These are phyloP conservation scores for Gigaspora rosea DNA, from an alignment of 192 early-diverging fungal species.

Conservation along the genomic window DNA sequence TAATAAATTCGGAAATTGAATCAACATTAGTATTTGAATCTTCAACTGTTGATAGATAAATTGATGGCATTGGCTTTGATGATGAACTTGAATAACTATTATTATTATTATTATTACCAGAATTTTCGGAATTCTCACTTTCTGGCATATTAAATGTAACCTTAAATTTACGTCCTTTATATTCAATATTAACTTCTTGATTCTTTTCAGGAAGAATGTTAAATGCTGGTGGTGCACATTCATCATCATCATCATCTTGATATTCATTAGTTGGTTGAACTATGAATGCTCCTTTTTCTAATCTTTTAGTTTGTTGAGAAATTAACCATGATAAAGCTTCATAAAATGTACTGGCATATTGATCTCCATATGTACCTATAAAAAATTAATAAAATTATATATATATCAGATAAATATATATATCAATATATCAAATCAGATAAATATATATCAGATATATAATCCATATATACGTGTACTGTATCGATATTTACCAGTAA, in stretches of 20 bases:
- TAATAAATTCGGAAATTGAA: slow-evolving; percentile 19
- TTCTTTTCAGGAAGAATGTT: slow-evolving; percentile 17
- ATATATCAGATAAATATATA: too few relatives aligned
- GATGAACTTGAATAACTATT: not conserved
- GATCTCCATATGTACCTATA: slow-evolving; percentile 1
- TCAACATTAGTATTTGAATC: slow-evolving; percentile 15
- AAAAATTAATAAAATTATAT: too few relatives aligned
- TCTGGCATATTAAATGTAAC: slow-evolving; percentile 22
- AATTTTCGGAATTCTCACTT: not conserved
- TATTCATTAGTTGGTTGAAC: not conserved
- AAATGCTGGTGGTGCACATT: slow-evolving; percentile 5
- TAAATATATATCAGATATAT: too few relatives aligned
- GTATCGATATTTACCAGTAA: not conserved
- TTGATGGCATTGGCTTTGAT: slow-evolving; percentile 31
- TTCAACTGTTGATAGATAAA: slow-evolving; percentile 21
- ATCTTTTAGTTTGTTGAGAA: slow-evolving; percentile 22
- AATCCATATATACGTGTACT: too few relatives aligned
- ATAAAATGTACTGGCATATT: not conserved
- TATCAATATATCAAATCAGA: too few relatives aligned
- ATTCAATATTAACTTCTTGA: slow-evolving; percentile 6
- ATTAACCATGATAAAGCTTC: slow-evolving; percentile 28
- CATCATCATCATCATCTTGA: slow-evolving; percentile 4
- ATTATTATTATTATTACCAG: not conserved
- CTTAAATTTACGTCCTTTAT: slow-evolving; percentile 10
- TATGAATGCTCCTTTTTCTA: slow-evolving; percentile 10